Evolutionary conservation across 371 early-diverging fungal genomes (phyloP).

Genomic region (Conidiobolus incongruus): DNA sequence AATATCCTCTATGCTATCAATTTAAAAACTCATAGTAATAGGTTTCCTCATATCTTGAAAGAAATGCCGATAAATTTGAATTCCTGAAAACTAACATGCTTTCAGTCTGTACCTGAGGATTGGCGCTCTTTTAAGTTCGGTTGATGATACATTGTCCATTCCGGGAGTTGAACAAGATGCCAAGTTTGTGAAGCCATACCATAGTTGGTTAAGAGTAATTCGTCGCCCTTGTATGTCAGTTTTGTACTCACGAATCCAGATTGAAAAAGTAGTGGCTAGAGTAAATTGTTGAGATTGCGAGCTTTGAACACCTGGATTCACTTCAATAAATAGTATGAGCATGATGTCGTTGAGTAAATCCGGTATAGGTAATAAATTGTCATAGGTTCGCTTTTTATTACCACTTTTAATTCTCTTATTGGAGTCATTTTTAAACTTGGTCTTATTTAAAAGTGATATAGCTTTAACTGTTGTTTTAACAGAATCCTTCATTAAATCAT

Average conservation of each 20-base stretch:
- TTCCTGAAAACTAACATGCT: constrained; percentile 48
- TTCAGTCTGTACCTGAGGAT: constrained; percentile 26
- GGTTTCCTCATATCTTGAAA: too few species aligned
- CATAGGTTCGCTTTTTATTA: constrained; percentile 4
- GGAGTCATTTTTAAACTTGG: too few species aligned
- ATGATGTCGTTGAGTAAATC: constrained; percentile 35
- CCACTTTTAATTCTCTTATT: neutral
- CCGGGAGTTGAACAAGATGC: constrained; percentile 27
- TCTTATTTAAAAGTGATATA: too few species aligned
- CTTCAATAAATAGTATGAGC: constrained; percentile 50
- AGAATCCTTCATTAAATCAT: too few species aligned
- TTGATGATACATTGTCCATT: constrained; percentile 23
- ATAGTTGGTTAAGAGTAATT: constrained; percentile 15
- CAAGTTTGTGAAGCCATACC: constrained; percentile 45
- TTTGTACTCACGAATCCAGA: constrained; percentile 21
- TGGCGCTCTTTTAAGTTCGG: constrained; percentile 34
- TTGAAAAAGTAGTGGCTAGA: constrained; percentile 47
- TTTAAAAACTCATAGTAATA: too few species aligned
- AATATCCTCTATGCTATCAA: too few species aligned
- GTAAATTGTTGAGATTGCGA: constrained; percentile 43
- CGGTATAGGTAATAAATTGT: constrained; percentile 15
- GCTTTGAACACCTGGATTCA: constrained; percentile 46
- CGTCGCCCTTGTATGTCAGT: constrained; percentile 25
- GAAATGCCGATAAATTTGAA: constrained; percentile 4
- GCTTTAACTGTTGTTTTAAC: too few species aligned